Conservation (phyloP, 23 red algal species). For the Chondrus crispus region DNA sequence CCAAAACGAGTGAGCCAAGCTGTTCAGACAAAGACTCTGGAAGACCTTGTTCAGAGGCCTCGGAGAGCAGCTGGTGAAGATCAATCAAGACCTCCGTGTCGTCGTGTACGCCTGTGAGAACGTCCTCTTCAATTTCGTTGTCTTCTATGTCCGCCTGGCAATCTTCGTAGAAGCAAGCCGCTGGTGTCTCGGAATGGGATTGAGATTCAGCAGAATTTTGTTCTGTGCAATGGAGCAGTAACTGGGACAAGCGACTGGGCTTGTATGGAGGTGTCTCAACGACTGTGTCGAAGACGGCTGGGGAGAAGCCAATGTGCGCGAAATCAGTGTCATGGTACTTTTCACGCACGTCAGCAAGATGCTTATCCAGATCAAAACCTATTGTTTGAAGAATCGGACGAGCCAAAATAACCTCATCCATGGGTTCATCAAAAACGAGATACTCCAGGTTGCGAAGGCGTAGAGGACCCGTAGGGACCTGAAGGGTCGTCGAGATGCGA, state of each 20-base stretch:
- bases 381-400: neutral
- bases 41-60: neutral
- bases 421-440: neutral
- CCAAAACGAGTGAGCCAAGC: neutral
- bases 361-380: neutral
- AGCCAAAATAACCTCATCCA: neutral
- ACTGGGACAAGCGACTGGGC: neutral
- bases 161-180: too few species aligned
- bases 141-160: neutral
- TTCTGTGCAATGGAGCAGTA: too few species aligned
- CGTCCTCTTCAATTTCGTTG: neutral
- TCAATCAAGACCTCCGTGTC: neutral
- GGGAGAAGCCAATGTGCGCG: neutral
- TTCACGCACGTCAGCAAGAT: neutral
- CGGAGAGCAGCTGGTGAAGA: neutral
- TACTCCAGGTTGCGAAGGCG: neutral
- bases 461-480: neutral
- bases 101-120: neutral
- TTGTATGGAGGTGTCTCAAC: neutral
- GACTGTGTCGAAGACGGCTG: neutral
- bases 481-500: neutral
- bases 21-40: neutral
- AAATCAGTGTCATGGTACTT: neutral
- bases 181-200: too few species aligned
- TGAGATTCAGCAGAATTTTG: too few species aligned